Evolutionary conservation across 805 yeast genomes (phyloP).

Genomic region (Sugiyamaella americana): DNA sequence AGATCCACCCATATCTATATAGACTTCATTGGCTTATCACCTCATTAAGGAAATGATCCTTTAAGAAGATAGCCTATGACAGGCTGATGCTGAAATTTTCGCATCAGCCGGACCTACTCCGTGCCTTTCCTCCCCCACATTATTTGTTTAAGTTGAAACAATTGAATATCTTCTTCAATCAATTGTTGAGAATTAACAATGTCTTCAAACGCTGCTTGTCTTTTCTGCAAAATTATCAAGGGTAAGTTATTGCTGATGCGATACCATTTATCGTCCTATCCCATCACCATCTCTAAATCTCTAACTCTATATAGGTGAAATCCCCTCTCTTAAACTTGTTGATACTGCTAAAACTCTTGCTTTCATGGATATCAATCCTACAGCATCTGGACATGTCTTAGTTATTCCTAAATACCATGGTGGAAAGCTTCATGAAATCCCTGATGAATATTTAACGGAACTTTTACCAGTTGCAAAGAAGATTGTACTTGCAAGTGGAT

Average conservation of each 20-base stretch:
- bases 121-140: too few relatives aligned
- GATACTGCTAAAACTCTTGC: slow-evolving; percentile 79
- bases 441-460: slow-evolving; percentile 86
- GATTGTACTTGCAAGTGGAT: slow-evolving; percentile 63
- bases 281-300: too few relatives aligned
- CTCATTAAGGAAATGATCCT: too few relatives aligned
- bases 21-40: too few relatives aligned
- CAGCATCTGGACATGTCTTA: slow-evolving; percentile 79
- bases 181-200: too few relatives aligned
- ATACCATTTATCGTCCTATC: slow-evolving; percentile 1
- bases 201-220: slow-evolving; percentile 41
- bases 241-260: slow-evolving; percentile 38
- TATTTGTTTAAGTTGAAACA: too few relatives aligned
- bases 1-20: too few relatives aligned
- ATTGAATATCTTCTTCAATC: too few relatives aligned
- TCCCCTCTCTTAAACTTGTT: slow-evolving; percentile 83
- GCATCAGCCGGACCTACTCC: too few relatives aligned
- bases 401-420: slow-evolving; percentile 93
- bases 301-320: slow-evolving; percentile 54
- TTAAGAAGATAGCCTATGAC: too few relatives aligned
- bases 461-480: slow-evolving; percentile 84
- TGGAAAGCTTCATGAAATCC: slow-evolving; percentile 83
- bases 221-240: slow-evolving; percentile 90
- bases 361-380: slow-evolving; percentile 90
- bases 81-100: too few relatives aligned